These are phyloP conservation scores for Starmerella etchellsii DNA, from an alignment of 805 yeast genomes.

Conservation along the genomic window DNA sequence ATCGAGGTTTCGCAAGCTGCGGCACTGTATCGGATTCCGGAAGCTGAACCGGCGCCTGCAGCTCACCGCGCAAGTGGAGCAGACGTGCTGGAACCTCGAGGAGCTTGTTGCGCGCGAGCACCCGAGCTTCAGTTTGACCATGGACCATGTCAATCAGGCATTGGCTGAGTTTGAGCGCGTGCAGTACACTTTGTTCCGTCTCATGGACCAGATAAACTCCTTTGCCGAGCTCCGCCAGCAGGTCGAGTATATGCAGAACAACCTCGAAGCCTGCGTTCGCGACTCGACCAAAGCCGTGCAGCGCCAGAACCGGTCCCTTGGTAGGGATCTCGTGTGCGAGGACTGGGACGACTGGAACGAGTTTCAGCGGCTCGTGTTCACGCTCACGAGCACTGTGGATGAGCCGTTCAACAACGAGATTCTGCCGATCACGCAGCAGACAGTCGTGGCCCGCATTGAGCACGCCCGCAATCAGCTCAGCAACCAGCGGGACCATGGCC, in stretches of 20 bases:
- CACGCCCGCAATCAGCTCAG: not conserved
- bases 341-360: slow-evolving; percentile 4
- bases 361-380: not conserved
- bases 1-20: too few species aligned
- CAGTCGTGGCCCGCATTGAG: not conserved
- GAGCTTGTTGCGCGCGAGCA: slow-evolving; percentile 1
- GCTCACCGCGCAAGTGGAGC: not conserved
- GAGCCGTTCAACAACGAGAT: not conserved
- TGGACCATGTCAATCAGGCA: slow-evolving; percentile 6
- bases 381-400: not conserved
- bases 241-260: slow-evolving; percentile 9
- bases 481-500: not conserved
- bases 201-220: slow-evolving; percentile 3
- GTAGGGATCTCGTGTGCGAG: not conserved
- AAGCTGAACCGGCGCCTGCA: slow-evolving; percentile 1
- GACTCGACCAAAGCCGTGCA: slow-evolving; percentile 1
- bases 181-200: too few species aligned
- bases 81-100: not conserved
- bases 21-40: slow-evolving; percentile 13
- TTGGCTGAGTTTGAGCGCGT: too few species aligned
- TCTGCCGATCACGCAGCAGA: not conserved
- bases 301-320: not conserved
- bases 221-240: slow-evolving; percentile 5
- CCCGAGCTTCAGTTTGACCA: not conserved
- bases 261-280: slow-evolving; percentile 12